Percentiles rank a stretch among this genome's conserved stretches.
phyloP scores from a whole-genome alignment of 2,329 filamentous ascomycete species.

The Hymenoscyphus fraxineus region DNA sequence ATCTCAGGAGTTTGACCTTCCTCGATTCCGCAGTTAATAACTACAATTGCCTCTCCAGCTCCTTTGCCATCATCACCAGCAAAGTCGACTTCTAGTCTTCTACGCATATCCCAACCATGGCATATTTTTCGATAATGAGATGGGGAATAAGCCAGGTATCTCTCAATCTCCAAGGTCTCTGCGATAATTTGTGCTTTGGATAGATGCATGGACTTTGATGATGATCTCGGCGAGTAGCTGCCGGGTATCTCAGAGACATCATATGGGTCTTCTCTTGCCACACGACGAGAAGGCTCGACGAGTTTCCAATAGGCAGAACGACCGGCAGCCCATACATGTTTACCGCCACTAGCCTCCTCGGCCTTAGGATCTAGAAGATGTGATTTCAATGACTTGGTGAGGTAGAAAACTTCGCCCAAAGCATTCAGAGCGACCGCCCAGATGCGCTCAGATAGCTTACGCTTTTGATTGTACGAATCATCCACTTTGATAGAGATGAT shows the following conservation, averaged over 20 bases:
- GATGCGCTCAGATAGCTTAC: slow-evolving; percentile 65
- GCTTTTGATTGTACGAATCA: slow-evolving; percentile 70
- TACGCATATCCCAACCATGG: slow-evolving; percentile 87
- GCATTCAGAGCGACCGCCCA: slow-evolving; percentile 96
- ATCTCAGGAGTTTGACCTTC: slow-evolving; percentile 41
- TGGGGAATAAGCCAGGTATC: slow-evolving; percentile 68
- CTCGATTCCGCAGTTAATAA: slow-evolving; percentile 64
- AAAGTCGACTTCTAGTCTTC: slow-evolving; percentile 84
- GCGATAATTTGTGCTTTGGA: slow-evolving; percentile 66
- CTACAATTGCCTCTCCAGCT: slow-evolving; percentile 71
- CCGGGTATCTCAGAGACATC: slow-evolving; percentile 64
- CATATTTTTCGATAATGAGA: slow-evolving; percentile 75
- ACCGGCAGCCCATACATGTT: slow-evolving; percentile 75
- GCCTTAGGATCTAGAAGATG: slow-evolving; percentile 43
- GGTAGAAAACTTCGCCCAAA: slow-evolving; percentile 83
- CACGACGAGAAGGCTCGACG: slow-evolving; percentile 71
- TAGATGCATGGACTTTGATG: slow-evolving; percentile 68
- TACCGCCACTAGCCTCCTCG: slow-evolving; percentile 54
- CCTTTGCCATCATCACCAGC: slow-evolving; percentile 72
- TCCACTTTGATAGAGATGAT: slow-evolving; percentile 82
- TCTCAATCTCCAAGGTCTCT: slow-evolving; percentile 79
- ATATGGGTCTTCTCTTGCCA: slow-evolving; percentile 68
- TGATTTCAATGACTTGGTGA: slow-evolving; percentile 65
- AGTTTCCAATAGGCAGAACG: slow-evolving; percentile 77
- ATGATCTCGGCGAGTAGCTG: slow-evolving; percentile 77